phyloP scores from a whole-genome alignment of 73 alveolate species.

The Blepharisma japonicum region DNA sequence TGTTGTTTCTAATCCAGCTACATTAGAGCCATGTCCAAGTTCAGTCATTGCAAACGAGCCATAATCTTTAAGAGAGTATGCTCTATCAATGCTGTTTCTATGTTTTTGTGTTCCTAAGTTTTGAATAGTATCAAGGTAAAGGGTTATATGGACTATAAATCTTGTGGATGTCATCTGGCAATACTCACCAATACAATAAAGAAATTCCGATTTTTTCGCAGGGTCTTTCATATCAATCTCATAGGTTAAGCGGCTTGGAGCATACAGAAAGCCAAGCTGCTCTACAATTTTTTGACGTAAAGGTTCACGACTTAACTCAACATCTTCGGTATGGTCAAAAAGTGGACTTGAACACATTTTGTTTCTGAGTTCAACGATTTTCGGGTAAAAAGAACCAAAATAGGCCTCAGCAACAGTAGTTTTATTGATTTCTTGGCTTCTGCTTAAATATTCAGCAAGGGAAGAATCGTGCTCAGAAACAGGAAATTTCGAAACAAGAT shows the following conservation, averaged over 20 bases:
- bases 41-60: conserved; percentile 85
- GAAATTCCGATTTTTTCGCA: not conserved
- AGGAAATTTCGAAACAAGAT: not conserved
- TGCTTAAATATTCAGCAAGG: not conserved
- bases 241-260: not conserved
- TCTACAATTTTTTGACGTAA: not conserved
- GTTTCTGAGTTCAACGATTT: not conserved
- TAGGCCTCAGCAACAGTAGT: not conserved
- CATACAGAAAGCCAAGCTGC: not conserved
- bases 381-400: not conserved
- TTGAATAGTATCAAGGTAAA: conserved; percentile 51
- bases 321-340: not conserved
- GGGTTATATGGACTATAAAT: conserved; percentile 36
- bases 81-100: conserved; percentile 49
- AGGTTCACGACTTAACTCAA: not conserved
- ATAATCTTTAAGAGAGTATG: conserved; percentile 43
- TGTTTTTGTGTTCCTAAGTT: conserved; percentile 69
- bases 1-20: conserved; percentile 70
- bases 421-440: not conserved
- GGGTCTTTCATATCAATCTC: not conserved
- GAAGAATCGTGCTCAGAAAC: not conserved
- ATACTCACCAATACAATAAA: not conserved
- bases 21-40: conserved; percentile 88
- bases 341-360: not conserved
- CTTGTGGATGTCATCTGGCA: not conserved